A percentile compares a stretch with the other conserved stretches of the same genome.
These are phyloP conservation scores for Hydrangea macrophylla DNA, from an alignment of 148 eudicot species.

Conservation along the genomic window DNA sequence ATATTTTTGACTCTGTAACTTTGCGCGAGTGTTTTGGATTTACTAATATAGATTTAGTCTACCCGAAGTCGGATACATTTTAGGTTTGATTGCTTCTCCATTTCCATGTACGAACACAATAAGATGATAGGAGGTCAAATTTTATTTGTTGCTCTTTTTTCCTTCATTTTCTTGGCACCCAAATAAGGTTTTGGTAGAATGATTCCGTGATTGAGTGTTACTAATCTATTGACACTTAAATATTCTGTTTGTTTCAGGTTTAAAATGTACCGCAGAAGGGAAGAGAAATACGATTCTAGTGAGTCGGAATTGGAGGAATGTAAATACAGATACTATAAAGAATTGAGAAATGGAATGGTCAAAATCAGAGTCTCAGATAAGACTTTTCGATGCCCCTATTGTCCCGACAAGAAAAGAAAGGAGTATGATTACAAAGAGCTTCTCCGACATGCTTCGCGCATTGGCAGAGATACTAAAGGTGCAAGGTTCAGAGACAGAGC, in stretches of 20 bases:
- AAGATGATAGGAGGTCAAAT: no score
- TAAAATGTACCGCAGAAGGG: slow-evolving; percentile 20
- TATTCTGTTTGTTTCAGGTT: slow-evolving; percentile 2
- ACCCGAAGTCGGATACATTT: background rate
- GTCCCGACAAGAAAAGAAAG: slow-evolving; percentile 20
- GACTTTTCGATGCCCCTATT: slow-evolving; percentile 36
- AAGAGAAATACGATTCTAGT: slow-evolving; percentile 12
- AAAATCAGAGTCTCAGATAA: slow-evolving; percentile 24
- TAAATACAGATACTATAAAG: slow-evolving; percentile 28
- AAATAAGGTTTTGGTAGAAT: background rate
- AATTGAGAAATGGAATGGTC: slow-evolving; percentile 28
- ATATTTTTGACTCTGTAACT: background rate
- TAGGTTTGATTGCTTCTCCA: background rate
- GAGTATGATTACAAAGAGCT: slow-evolving; percentile 33
- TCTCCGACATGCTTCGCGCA: slow-evolving; percentile 35
- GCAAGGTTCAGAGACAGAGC: slow-evolving; percentile 35
- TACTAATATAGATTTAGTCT: background rate
- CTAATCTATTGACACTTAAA: background rate
- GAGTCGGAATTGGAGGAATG: slow-evolving; percentile 31
- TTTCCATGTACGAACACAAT: background rate
- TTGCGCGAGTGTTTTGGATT: background rate
- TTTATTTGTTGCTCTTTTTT: background rate
- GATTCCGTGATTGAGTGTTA: no score
- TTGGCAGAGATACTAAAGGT: slow-evolving; percentile 32
- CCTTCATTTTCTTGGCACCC: background rate